Evolutionary conservation across 2,329 filamentous ascomycete species (phyloP).

Genomic region (Ramularia endophylla): DNA sequence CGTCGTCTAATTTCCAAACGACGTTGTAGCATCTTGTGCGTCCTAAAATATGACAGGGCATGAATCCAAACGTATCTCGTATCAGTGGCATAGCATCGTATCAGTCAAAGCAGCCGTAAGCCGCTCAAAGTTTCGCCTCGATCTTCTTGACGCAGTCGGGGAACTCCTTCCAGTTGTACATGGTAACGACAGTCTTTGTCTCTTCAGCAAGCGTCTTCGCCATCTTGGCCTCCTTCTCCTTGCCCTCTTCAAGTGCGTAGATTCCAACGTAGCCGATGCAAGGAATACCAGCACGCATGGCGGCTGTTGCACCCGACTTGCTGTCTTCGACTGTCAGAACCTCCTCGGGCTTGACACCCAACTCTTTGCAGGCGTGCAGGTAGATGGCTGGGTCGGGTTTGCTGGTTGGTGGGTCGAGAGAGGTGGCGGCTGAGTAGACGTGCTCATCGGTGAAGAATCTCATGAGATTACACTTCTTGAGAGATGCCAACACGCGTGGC

Average conservation of each 20-base stretch:
- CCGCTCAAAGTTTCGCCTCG: slow-evolving; percentile 27
- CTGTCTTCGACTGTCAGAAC: slow-evolving; percentile 82
- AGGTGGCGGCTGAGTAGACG: slow-evolving; percentile 77
- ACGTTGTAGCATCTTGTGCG: too few relatives aligned
- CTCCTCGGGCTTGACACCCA: slow-evolving; percentile 66
- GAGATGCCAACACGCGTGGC: slow-evolving; percentile 67
- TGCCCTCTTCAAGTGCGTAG: slow-evolving; percentile 57
- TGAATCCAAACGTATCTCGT: too few relatives aligned
- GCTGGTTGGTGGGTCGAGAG: slow-evolving; percentile 70
- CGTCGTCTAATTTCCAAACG: too few relatives aligned
- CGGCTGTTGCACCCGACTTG: slow-evolving; percentile 75
- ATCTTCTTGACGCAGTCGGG: slow-evolving; percentile 44
- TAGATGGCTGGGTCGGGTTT: slow-evolving; percentile 93
- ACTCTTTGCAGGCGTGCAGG: slow-evolving; percentile 65
- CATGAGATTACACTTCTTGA: slow-evolving; percentile 73
- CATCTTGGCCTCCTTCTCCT: slow-evolving; percentile 1
- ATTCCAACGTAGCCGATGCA: slow-evolving; percentile 82
- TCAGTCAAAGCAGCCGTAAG: neutral
- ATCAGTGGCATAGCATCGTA: slow-evolving; percentile 1
- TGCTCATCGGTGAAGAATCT: slow-evolving; percentile 71
- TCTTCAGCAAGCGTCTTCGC: slow-evolving; percentile 37
- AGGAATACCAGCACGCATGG: slow-evolving; percentile 69
- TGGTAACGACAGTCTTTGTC: slow-evolving; percentile 43
- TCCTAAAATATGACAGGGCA: too few relatives aligned
- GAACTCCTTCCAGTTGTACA: slow-evolving; percentile 50